Conservation (phyloP, 176 grass and related monocot species). For the Echinochloa phyllopogon region DNA sequence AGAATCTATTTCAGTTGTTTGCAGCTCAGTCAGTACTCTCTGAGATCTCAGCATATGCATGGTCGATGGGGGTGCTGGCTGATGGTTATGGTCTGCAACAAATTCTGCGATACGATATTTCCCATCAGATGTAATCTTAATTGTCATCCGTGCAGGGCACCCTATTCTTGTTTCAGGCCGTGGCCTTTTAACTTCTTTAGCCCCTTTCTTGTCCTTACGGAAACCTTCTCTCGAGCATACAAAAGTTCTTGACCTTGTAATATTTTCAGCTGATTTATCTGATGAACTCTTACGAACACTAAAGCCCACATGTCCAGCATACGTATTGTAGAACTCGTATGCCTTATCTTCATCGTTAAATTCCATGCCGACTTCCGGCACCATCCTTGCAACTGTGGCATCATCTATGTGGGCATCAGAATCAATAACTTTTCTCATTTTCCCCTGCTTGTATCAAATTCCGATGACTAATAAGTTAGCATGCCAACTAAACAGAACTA, state of each 20-base stretch:
- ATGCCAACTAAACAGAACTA: constrained; percentile 6
- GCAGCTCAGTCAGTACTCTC: constrained; percentile 76
- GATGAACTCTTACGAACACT: constrained; percentile 93
- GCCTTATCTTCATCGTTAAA: constrained; percentile 88
- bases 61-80: constrained; percentile 88
- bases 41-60: constrained; percentile 94
- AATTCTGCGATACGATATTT: constrained; percentile 82
- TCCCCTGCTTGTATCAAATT: constrained; percentile 60
- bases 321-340: constrained; percentile 91
- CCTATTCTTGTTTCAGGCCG: constrained; percentile 86
- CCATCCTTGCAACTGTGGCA: constrained; percentile 57
- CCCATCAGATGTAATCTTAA: constrained; percentile 75
- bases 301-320: constrained; percentile 84
- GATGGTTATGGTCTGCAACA: constrained; percentile 81
- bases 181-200: constrained; percentile 86
- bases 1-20: constrained; percentile 69
- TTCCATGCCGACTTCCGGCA: constrained; percentile 72
- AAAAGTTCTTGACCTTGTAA: constrained; percentile 91
- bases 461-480: neutral
- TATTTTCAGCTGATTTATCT: constrained; percentile 81
- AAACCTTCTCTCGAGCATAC: constrained; percentile 97
- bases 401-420: constrained; percentile 63
- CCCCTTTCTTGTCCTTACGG: constrained; percentile 90
- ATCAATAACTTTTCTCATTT: constrained; percentile 84
- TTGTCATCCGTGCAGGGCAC: constrained; percentile 77